Conservation (phyloP, 345 rosid genomes). For the Chamaenerion angustifolium region DNA sequence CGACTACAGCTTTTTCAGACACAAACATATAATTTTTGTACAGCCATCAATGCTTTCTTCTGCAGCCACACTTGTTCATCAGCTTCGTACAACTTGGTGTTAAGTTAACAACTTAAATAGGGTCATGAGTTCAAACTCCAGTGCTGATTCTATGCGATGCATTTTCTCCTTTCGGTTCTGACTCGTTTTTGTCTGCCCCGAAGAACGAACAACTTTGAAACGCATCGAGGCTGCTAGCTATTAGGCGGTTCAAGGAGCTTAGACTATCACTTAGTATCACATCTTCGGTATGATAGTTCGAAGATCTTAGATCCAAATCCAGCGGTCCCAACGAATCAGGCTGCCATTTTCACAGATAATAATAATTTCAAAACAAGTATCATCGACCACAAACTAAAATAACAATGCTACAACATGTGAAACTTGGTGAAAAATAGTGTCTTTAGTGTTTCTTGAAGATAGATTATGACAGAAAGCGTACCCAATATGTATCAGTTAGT, state of each 20-base stretch:
- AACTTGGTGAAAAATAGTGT: too few species aligned
- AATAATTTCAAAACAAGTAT: not conserved
- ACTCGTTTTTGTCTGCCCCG: conserved; percentile 53
- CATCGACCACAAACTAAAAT: too few species aligned
- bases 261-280: conserved; percentile 62
- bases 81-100: too few species aligned
- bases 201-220: conserved; percentile 73
- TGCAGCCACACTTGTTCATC: too few species aligned
- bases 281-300: conserved; percentile 59
- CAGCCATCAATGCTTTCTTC: too few species aligned
- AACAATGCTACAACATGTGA: too few species aligned
- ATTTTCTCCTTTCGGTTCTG: conserved; percentile 33
- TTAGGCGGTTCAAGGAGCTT: conserved; percentile 68
- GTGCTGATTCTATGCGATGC: conserved; percentile 8
- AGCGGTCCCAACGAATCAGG: conserved; percentile 88
- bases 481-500: conserved; percentile 76
- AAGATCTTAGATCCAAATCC: conserved; percentile 53
- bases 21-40: too few species aligned
- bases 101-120: too few species aligned
- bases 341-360: conserved; percentile 30
- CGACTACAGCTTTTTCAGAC: too few species aligned
- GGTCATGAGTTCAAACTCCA: not conserved
- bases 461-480: conserved; percentile 10
- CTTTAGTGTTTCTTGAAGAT: too few species aligned
- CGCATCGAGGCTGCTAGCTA: conserved; percentile 90